phyloP scores from a whole-genome alignment of 1,284 basidiomycete species.

The Puccinia brachypodii region DNA sequence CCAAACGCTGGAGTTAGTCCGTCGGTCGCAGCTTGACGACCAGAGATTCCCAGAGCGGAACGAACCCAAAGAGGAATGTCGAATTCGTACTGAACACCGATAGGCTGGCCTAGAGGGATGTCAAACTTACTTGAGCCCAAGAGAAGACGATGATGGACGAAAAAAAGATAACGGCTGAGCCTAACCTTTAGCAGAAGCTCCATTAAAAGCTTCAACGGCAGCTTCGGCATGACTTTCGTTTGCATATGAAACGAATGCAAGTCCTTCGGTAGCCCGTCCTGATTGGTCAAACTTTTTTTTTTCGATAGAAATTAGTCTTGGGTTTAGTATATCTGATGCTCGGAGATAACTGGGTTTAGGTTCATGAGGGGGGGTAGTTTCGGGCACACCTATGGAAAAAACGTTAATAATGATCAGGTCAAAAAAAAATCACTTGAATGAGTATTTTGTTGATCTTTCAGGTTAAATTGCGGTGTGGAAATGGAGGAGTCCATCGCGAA shows the following conservation, averaged over 20 bases:
- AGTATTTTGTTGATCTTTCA: not conserved
- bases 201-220: constrained; percentile 41
- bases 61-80: constrained; percentile 22
- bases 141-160: not conserved
- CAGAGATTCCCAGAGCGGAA: constrained; percentile 2
- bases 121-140: not conserved
- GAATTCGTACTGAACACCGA: constrained; percentile 22
- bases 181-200: constrained; percentile 46
- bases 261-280: constrained; percentile 42
- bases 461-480: too few species aligned
- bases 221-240: constrained; percentile 38
- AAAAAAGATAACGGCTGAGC: not conserved
- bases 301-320: not conserved
- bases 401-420: not conserved
- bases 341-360: too few species aligned
- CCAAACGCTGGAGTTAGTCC: not conserved
- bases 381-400: constrained; percentile 31
- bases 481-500: too few species aligned
- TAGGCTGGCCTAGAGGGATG: constrained; percentile 22
- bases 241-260: constrained; percentile 21
- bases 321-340: not conserved
- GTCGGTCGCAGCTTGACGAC: not conserved
- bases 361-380: not conserved
- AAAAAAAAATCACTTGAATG: not conserved
- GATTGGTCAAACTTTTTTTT: constrained; percentile 38